A percentile compares a stretch with the other conserved stretches of the same genome.
phyloP scores from a whole-genome alignment of 257 asterid species.

The Marsdenia floribunda region DNA sequence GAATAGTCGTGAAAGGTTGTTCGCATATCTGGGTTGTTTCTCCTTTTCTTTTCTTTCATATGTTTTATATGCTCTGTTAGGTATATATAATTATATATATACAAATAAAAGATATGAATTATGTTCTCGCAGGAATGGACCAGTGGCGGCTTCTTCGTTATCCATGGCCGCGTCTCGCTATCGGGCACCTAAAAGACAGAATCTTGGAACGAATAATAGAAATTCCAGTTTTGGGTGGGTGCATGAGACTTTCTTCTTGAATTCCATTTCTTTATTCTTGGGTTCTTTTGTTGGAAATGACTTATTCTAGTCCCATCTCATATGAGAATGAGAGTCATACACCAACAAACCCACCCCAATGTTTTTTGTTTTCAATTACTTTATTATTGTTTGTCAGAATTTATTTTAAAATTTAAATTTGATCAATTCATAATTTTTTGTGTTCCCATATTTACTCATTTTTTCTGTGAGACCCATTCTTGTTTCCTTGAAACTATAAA shows the following conservation, averaged over 20 bases:
- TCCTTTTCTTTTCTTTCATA: not conserved
- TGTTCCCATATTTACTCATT: too few relatives aligned
- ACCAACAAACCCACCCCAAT: too few relatives aligned
- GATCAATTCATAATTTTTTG: too few relatives aligned
- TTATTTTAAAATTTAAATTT: too few relatives aligned
- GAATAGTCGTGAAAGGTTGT: constrained; percentile 24
- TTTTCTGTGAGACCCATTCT: too few relatives aligned
- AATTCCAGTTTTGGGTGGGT: constrained; percentile 41
- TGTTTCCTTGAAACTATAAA: too few relatives aligned
- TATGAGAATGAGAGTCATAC: too few relatives aligned
- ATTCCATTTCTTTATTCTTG: not conserved
- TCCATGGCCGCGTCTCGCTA: constrained; percentile 30
- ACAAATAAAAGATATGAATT: not conserved
- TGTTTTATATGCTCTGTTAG: not conserved
- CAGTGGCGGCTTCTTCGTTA: constrained; percentile 7
- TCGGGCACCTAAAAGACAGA: constrained; percentile 29
- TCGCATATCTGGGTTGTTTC: not conserved
- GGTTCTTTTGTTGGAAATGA: too few relatives aligned
- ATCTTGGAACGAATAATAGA: constrained; percentile 23
- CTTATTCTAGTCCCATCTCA: too few relatives aligned
- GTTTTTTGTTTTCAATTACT: too few relatives aligned
- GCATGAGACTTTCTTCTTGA: not conserved
- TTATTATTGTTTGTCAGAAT: too few relatives aligned
- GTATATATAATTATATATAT: not conserved
- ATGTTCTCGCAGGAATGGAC: constrained; percentile 16